phyloP scores from a whole-genome alignment of 768 basidiomycete species.

The Rhodocollybia butyracea region DNA sequence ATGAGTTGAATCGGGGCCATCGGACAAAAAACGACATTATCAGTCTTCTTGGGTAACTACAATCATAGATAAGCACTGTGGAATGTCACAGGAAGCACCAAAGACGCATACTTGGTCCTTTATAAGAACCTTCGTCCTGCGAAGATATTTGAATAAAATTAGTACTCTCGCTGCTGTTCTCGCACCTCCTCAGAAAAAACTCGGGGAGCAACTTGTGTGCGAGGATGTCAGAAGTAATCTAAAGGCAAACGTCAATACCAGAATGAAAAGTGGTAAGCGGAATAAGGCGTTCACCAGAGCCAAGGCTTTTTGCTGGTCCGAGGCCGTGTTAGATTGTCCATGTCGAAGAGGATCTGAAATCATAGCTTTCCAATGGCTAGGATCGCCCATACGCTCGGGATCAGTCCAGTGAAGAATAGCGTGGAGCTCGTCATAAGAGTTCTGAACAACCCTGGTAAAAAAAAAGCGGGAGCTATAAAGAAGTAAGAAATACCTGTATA shows the following conservation, averaged over 20 bases:
- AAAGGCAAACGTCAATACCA: neutral
- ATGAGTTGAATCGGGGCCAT: conserved; percentile 65
- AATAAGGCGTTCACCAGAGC: conserved; percentile 38
- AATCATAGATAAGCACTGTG: neutral
- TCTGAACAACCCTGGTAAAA: no score
- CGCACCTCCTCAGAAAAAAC: conserved; percentile 79
- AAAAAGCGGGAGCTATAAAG: no score
- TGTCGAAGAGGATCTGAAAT: conserved; percentile 63
- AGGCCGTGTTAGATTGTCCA: conserved; percentile 67
- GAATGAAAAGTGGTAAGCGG: neutral
- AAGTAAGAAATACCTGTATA: no score
- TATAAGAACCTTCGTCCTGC: conserved; percentile 78
- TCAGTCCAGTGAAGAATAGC: conserved; percentile 92
- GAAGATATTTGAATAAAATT: neutral
- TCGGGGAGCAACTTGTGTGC: conserved; percentile 68
- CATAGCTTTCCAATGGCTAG: conserved; percentile 72
- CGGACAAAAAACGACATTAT: conserved; percentile 93
- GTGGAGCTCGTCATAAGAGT: conserved; percentile 88
- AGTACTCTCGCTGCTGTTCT: neutral
- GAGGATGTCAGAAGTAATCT: conserved; percentile 62
- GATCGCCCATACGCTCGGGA: conserved; percentile 71
- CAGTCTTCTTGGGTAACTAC: conserved; percentile 84
- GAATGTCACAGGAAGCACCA: neutral
- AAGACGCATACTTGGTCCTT: conserved; percentile 48
- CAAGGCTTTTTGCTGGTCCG: conserved; percentile 55